Percentiles rank a stretch among this genome's conserved stretches.
These are phyloP conservation scores for Botrytis hyacinthi DNA, from an alignment of 2,329 filamentous ascomycete species.

Conservation along the genomic window DNA sequence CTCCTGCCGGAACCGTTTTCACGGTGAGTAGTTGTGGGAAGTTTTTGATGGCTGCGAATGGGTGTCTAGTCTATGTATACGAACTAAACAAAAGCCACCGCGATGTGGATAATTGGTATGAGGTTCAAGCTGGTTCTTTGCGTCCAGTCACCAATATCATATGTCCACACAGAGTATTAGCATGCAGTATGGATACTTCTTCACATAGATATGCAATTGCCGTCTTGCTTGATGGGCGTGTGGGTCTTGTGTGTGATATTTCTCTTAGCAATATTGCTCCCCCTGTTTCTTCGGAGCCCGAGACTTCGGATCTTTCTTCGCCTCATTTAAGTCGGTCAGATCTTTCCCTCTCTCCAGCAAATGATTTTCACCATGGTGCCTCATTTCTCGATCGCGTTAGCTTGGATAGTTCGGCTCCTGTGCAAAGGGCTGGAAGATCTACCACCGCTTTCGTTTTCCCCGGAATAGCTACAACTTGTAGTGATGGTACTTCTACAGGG, in stretches of 20 bases:
- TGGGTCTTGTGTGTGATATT: constrained; percentile 60
- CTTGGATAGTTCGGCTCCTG: constrained; percentile 30
- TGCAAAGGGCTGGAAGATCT: constrained; percentile 15
- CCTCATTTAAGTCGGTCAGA: not conserved
- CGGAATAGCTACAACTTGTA: constrained; percentile 28
- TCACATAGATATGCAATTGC: constrained; percentile 54
- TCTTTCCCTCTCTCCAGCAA: not conserved
- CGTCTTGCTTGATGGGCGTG: constrained; percentile 56
- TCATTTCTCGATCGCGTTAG: constrained; percentile 32
- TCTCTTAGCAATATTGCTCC: constrained; percentile 26
- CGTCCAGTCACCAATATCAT: constrained; percentile 51
- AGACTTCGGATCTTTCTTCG: not conserved
- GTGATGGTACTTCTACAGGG: constrained; percentile 19
- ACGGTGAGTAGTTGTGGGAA: constrained; percentile 55
- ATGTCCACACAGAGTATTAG: constrained; percentile 56
- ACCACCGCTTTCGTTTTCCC: constrained; percentile 30
- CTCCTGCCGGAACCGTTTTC: constrained; percentile 33
- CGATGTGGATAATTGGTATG: not conserved
- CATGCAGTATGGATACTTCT: constrained; percentile 62
- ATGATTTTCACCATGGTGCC: constrained; percentile 12
- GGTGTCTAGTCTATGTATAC: constrained; percentile 57
- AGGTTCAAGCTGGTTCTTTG: constrained; percentile 37
- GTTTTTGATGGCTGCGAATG: constrained; percentile 55
- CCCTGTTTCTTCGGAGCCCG: not conserved
- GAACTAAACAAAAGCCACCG: constrained; percentile 34